phyloP scores from a whole-genome alignment of 2,329 filamentous ascomycete species.

The Tolypocladium album region DNA sequence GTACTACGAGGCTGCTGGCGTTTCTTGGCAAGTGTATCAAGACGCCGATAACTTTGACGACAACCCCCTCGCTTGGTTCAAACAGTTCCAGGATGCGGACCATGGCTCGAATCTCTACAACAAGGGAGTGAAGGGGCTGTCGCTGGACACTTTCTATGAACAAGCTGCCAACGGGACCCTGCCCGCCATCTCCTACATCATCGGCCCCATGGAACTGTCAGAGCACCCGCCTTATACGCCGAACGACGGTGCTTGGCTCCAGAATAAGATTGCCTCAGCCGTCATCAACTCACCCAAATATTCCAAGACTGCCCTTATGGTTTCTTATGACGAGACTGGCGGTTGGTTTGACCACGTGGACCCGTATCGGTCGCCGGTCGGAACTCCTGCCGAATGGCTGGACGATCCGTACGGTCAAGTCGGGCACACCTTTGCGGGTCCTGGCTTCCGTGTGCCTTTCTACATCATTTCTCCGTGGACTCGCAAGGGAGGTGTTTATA shows the following conservation, averaged over 20 bases:
- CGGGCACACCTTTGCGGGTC: constrained; percentile 22
- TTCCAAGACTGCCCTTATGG: constrained; percentile 34
- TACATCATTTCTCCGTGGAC: constrained; percentile 47
- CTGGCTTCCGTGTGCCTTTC: constrained; percentile 38
- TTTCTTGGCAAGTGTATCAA: constrained; percentile 40
- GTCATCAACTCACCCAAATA: constrained; percentile 39
- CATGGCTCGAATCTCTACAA: constrained; percentile 28
- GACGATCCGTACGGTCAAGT: constrained; percentile 29
- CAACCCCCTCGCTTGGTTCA: constrained; percentile 42
- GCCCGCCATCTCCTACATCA: constrained; percentile 40
- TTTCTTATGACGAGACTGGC: constrained; percentile 36
- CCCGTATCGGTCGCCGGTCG: constrained; percentile 36
- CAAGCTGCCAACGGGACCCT: constrained; percentile 38
- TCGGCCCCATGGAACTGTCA: constrained; percentile 36
- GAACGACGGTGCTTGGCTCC: constrained; percentile 42
- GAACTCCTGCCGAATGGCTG: constrained; percentile 40
- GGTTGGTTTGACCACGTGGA: constrained; percentile 44
- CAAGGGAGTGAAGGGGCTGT: constrained; percentile 35
- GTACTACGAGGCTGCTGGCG: constrained; percentile 33
- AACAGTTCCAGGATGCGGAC: constrained; percentile 36
- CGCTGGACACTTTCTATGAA: constrained; percentile 36
- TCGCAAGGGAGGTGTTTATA: constrained; percentile 40
- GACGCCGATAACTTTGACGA: constrained; percentile 41
- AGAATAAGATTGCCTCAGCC: constrained; percentile 39
- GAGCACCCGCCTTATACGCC: constrained; percentile 43